phyloP scores from a whole-genome alignment of 2,329 filamentous ascomycete species.

The Cercospora zeae-maydis region DNA sequence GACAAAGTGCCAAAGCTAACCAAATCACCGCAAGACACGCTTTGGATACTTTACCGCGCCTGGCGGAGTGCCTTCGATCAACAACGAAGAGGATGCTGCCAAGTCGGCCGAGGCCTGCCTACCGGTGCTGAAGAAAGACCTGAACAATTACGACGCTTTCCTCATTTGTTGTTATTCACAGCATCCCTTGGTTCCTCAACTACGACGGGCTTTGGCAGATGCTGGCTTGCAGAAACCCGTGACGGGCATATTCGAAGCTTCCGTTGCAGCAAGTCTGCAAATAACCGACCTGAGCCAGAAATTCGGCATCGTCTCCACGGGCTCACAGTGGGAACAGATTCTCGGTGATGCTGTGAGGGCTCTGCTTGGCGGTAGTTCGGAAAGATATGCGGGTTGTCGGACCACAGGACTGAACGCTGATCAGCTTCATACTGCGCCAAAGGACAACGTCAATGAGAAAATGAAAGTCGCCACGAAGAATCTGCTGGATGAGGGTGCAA shows the following conservation, averaged over 20 bases:
- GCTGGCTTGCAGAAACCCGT: constrained; percentile 50
- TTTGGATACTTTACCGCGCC: constrained; percentile 66
- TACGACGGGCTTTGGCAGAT: constrained; percentile 28
- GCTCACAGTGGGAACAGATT: constrained; percentile 75
- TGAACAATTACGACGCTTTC: constrained; percentile 64
- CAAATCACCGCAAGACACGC: constrained; percentile 35
- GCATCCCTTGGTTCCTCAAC: constrained; percentile 65
- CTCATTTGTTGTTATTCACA: constrained; percentile 86
- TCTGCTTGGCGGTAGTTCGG: constrained; percentile 55
- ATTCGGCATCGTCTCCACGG: constrained; percentile 89
- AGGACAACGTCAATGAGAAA: constrained; percentile 60
- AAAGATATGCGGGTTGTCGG: constrained; percentile 69
- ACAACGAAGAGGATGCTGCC: constrained; percentile 66
- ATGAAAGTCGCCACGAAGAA: constrained; percentile 67
- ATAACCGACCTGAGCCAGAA: constrained; percentile 48
- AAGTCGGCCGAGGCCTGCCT: constrained; percentile 62
- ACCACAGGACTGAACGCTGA: constrained; percentile 77
- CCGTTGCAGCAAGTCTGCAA: constrained; percentile 62
- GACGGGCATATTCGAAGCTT: constrained; percentile 85
- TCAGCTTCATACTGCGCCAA: constrained; percentile 69
- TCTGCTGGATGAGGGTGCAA: constrained; percentile 49
- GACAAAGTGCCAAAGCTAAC: background rate
- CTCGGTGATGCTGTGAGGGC: constrained; percentile 61
- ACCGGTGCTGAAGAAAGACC: constrained; percentile 48
- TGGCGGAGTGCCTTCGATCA: constrained; percentile 68